Conservation (phyloP, 2,329 filamentous ascomycete genomes). For the Berkeleyomyces basicola region DNA sequence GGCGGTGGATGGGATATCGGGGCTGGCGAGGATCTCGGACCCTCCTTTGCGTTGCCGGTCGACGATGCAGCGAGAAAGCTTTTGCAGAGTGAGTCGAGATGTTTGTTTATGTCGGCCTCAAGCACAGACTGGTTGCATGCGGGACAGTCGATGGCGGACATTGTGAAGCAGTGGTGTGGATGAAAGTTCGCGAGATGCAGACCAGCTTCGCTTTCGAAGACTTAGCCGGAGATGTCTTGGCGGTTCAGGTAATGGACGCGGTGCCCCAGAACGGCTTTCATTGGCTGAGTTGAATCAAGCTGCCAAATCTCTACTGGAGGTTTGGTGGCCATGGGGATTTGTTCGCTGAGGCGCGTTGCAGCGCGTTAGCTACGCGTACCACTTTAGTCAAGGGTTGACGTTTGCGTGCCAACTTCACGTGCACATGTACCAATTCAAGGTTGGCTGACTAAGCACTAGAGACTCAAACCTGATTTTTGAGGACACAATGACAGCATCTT, state of each 20-base stretch:
- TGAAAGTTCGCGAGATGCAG: not conserved
- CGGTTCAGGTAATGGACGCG: too few relatives aligned
- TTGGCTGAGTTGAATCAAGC: too few relatives aligned
- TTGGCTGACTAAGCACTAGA: not conserved
- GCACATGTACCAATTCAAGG: not conserved
- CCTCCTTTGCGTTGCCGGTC: not conserved
- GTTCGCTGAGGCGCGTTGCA: too few relatives aligned
- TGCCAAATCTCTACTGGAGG: too few relatives aligned
- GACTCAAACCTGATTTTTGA: not conserved
- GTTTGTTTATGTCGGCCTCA: conserved; percentile 63
- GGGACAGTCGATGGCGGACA: conserved; percentile 50
- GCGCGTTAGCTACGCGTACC: not conserved
- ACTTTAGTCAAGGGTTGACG: not conserved
- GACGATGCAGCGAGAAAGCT: conserved; percentile 38
- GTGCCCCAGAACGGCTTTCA: too few relatives aligned
- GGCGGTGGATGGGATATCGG: conserved; percentile 13
- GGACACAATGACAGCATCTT: not conserved
- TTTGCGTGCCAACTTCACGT: not conserved
- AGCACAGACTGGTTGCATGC: conserved; percentile 63
- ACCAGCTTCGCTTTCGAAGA: not conserved
- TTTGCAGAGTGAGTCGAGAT: conserved; percentile 73
- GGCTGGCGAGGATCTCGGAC: not conserved
- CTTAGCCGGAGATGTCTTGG: too few relatives aligned
- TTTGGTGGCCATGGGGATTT: too few relatives aligned
- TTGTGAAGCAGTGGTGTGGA: not conserved